Base-by-base conservation (phyloP, 805 yeast species). In the Kluyveromyces siamensis region DNA sequence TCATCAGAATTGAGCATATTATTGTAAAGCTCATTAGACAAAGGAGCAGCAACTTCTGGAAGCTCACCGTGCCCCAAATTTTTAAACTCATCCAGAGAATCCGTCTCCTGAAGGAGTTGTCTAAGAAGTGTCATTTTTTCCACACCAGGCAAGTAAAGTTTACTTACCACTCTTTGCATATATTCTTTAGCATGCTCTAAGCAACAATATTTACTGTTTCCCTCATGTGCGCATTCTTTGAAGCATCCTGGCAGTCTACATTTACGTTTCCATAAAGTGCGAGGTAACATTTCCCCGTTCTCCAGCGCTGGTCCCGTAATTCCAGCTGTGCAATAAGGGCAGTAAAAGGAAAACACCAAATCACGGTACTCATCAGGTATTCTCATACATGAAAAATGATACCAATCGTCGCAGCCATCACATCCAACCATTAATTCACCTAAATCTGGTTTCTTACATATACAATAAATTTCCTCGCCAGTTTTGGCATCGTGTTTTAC, bases 381-480 rank as follows among this genome's bases (percentile, higher is more conserved):
- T 46, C 73, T 74, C 74, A 89, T 77, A 62, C 97, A 90, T 42
- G 68, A 70, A 65, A 89, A 87, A 66, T 90, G 97, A 61, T 75
- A 90, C 97, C 97, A 90, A 50, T 87, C 96, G 59, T 88, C 96
- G 66, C 97, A 90, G 6, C 87, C 90, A 62, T 89, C 96, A 62
- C 97, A 89, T 0, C 85, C 87, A n/a, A 90, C 84, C 97, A 90
- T 90, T 61, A 89, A 68, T 50, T 79, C 82, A 1, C 90, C 93
- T 50, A 75, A 73, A 58, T 90, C 96, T 0, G 88, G 84, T 51
- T 75, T 76, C 37, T 93, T 73, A 62, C 97, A 89, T 0, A 82
- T 67, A 62, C 97, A 89, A 58, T 73, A 88, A 7, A 85, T 68
- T 55, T 83, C 87, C 53, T 82, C 85, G 19, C 82, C 59, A 1